phyloP scores from a whole-genome alignment of 2,329 filamentous ascomycete species.

The Capronia americana region DNA sequence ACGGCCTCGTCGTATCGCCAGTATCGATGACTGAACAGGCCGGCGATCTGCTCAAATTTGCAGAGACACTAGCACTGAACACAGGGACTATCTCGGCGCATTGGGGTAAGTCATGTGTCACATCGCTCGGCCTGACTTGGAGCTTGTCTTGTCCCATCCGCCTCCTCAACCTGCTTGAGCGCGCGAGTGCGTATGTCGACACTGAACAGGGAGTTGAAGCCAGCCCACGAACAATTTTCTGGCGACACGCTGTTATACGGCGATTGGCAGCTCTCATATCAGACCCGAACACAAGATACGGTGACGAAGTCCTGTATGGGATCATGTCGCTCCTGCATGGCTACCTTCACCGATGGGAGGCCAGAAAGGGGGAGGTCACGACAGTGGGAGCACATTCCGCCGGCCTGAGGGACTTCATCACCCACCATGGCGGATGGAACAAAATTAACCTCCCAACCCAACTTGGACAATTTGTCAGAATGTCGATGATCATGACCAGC shows the following conservation, averaged over 20 bases:
- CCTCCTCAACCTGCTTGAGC: slow-evolving; percentile 12
- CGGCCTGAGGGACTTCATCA: slow-evolving; percentile 7
- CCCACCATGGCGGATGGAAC: slow-evolving; percentile 4
- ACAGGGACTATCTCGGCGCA: slow-evolving; percentile 4
- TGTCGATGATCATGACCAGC: slow-evolving; percentile 14
- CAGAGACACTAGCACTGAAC: neutral
- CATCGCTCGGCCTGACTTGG: slow-evolving; percentile 8
- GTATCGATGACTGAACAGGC: slow-evolving; percentile 1
- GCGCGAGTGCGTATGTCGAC: slow-evolving; percentile 10
- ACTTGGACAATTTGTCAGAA: slow-evolving; percentile 16
- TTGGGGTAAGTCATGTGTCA: slow-evolving; percentile 15
- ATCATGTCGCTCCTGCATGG: slow-evolving; percentile 15
- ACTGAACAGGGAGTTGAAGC: neutral
- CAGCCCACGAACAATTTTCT: slow-evolving; percentile 14
- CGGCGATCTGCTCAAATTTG: slow-evolving; percentile 11
- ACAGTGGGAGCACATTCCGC: slow-evolving; percentile 9
- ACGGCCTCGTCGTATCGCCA: neutral
- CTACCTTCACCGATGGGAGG: slow-evolving; percentile 2
- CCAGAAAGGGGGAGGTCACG: neutral
- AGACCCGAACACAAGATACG: slow-evolving; percentile 6
- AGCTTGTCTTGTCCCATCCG: slow-evolving; percentile 9
- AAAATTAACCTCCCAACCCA: slow-evolving; percentile 2
- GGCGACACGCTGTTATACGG: slow-evolving; percentile 9
- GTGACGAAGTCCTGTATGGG: slow-evolving; percentile 12
- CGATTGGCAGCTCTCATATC: slow-evolving; percentile 13